Evolutionary conservation across 768 basidiomycete species (phyloP).

Genomic region (Vararia minispora): DNA sequence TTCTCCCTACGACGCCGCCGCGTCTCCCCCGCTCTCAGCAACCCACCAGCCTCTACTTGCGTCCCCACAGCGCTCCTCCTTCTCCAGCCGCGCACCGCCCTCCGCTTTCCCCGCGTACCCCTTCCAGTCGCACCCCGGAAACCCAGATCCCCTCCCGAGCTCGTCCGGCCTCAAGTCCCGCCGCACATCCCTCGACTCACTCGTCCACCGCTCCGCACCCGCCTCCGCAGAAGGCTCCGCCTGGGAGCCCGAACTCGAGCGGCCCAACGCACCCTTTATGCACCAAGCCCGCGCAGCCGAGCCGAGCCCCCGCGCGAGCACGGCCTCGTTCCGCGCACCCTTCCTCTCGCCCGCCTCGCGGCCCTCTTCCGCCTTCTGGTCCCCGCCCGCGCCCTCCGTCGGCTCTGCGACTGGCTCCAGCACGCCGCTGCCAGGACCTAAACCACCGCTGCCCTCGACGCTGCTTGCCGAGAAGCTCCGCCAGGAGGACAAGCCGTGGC

Average conservation of each 20-base stretch:
- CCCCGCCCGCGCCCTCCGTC: slow-evolving; percentile 31
- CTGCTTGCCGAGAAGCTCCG: slow-evolving; percentile 41
- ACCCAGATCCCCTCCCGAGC: slow-evolving; percentile 45
- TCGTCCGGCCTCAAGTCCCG: slow-evolving; percentile 26
- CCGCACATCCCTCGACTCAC: slow-evolving; percentile 31
- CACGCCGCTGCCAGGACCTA: slow-evolving; percentile 9
- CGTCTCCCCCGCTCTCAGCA: slow-evolving; percentile 11
- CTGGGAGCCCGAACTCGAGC: slow-evolving; percentile 7
- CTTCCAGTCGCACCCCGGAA: slow-evolving; percentile 54
- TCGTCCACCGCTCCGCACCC: slow-evolving; percentile 17
- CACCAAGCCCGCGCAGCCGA: slow-evolving; percentile 2
- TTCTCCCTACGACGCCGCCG: slow-evolving; percentile 10
- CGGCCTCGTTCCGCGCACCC: slow-evolving; percentile 41
- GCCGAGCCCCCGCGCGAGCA: neutral
- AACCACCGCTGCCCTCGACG: slow-evolving; percentile 28
- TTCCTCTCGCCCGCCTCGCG: slow-evolving; percentile 63
- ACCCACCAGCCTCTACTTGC: too few species aligned
- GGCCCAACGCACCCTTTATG: slow-evolving; percentile 11
- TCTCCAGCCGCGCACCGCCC: slow-evolving; percentile 30
- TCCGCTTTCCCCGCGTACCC: slow-evolving; percentile 34
- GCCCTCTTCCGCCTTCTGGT: slow-evolving; percentile 51
- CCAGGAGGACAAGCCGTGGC: slow-evolving; percentile 39
- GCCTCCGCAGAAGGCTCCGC: slow-evolving; percentile 14
- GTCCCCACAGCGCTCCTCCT: neutral
- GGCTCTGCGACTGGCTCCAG: slow-evolving; percentile 2